Evolutionary conservation across 2,329 filamentous ascomycete genomes (phyloP), one percentile per base, ranked within the genome.

Genomic region (Trichoderma atroviride): DNA sequence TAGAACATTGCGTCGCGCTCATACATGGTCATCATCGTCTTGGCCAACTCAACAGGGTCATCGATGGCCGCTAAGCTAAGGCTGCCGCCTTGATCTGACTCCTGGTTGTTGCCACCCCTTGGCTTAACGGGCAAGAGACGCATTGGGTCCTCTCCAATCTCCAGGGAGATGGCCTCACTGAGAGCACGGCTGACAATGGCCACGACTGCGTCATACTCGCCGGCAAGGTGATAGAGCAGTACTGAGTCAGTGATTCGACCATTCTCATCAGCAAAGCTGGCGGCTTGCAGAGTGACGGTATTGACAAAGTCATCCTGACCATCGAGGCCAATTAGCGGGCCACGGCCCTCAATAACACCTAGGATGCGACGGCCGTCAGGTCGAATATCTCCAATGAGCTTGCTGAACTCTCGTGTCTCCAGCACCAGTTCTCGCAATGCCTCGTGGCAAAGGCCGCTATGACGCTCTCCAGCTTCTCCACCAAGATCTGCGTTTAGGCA

Each of bases 391-490:
- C 96, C 96, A 60, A 99, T 89, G 16, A 99, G 84, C 76, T 93
- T 92, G 76, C 94, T 95, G 80, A 98, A 99, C 77, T 99, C 96
- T 73, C 95, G 89, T 24, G 94, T 97, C 81, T 99, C 96, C n/a
- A 99, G 86, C 31, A 97, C 94, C 68, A 98, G 89, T 80, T 98
- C 96, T 43, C 94, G 92, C 69, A 99, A 84, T 7, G 94, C 95
- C 79, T 97, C 93, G 79, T 97, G 93, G 80, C 95, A 98, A 47
- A 97, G 87, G 59, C 87, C 88, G 65, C 90, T 88, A 77, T 97
- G 95, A 55, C 91, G 90, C 71, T 88, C 89, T 69, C 93, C 94
- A 6, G 90, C 84, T 69, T 92, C 87, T 24, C 91, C 91, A 31
- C 86, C 87, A 55, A 96, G 84, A 78, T 97, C 95, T 61, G 90